Base-by-base conservation (phyloP, 768 basidiomycete genomes). In the Leccinellum rugosiceps region DNA sequence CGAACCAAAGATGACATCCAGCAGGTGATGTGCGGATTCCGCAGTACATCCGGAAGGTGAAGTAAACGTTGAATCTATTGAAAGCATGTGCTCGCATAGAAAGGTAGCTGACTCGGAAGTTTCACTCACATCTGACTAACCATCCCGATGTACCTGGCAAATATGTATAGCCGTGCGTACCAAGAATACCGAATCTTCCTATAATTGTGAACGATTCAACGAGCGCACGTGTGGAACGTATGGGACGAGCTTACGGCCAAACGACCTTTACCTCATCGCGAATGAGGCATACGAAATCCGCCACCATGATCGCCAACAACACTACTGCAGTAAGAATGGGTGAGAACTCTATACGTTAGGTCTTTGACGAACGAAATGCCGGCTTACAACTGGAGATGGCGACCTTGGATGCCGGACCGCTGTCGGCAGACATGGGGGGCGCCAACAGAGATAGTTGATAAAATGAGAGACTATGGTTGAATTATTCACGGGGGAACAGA, bases 51-150 rank as follows among this genome's bases (percentile, higher is more conserved):
- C 68, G 64, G 13, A 58, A 41, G 3, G 60, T 44, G 32, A 69
- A 69, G 41, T 45, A 57, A 21, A 70, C 44, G 30, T 64, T 69
- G 7, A 57, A 68, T 21, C 68, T 69, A n/a, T n/a, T n/a, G n/a
- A 21, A 28, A 23, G 26, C 32, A 43, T 10, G 11, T 3, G 34
- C 17, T 44, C 25, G 14, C 14, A 48, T 23, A 17, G 6, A 19
- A 11, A 23, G 23, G 8, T 6, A 30, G 14, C 13, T 31, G 30
- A 17, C 28, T 11, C 17, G 10, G 6, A 35, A 19, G 53, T 17
- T 5, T 23, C 3, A 41, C 68, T 46, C 28, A 70, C 68, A 60
- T 53, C 50, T 68, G 66, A 25, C 66, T 55, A 1, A 17, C 43
- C 11, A 68, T 5, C 2, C 66, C 68, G 0, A 49, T 0, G 46